Base-by-base conservation (phyloP, 345 rosid species). In the Syzygium oleosum region DNA sequence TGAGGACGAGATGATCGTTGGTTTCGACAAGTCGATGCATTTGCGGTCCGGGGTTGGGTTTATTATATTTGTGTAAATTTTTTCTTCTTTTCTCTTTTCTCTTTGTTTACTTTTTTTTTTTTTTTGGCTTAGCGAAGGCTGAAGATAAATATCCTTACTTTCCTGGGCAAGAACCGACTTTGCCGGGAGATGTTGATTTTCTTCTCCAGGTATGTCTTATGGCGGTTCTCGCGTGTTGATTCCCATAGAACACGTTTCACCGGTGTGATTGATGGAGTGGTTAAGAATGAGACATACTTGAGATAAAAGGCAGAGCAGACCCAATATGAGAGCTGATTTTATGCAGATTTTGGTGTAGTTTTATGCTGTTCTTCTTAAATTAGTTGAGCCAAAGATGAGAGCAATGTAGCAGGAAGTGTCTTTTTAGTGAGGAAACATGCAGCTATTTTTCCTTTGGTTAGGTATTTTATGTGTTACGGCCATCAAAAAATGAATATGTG, bases 81-180 rank as follows among this genome's bases (percentile, higher is more conserved):
- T 22, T 51, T 31, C 29, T 38, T 52, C 46, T 29, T 17, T 68
- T 29, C 6, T n/a, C 4, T 12, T 61, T 61, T 51, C 5, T 9
- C 46, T 43, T 43, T 43, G 7, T 43, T 43, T 43, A 43, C 46
- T 21, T 49, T 22, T 61, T 51, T 38, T 65, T 52, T 3, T 1
- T 41, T 51, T 86, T 22, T 23, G 56, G n/a, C 43, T 68, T 68
- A 15, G 31, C n/a, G 54, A 89, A 97, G 99, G 98, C 98, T 61
- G 94, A 88, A 17, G 95, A 91, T 87, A 94, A 89, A 86, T 95
- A 91, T 87, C 97, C 99, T 83, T 96, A 95, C 91, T 94, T 92
- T 91, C 99, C 99, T n/a, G 99, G 99, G 61, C 98, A 96, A 89
- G 96, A 95, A 92, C 99, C 99, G 87, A 91, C 92, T 80, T 90